phyloP scores from a whole-genome alignment of 1,284 basidiomycete species.

The Apiotrichum porosum region DNA sequence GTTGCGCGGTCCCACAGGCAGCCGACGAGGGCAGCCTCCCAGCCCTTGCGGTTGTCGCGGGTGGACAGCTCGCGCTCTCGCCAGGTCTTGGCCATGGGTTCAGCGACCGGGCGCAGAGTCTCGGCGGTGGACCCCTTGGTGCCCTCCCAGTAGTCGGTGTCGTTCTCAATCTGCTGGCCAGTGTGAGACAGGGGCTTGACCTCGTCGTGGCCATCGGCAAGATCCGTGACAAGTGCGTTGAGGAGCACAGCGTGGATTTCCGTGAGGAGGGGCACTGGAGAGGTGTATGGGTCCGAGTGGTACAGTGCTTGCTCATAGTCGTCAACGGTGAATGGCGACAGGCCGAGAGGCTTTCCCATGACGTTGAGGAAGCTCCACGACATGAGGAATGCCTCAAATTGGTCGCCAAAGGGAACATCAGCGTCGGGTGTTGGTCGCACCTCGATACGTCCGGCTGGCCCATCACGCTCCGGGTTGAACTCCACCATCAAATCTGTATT shows the following conservation, averaged over 20 bases:
- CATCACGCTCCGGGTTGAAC: conserved; percentile 64
- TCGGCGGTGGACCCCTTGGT: conserved; percentile 45
- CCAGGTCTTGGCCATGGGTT: conserved; percentile 30
- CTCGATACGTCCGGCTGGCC: conserved; percentile 41
- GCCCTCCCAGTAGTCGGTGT: conserved; percentile 45
- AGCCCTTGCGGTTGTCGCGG: conserved; percentile 45
- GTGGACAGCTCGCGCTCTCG: conserved; percentile 29
- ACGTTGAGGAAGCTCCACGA: conserved; percentile 89
- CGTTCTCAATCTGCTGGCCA: conserved; percentile 30
- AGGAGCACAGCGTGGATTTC: conserved; percentile 87
- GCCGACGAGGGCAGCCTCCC: conserved; percentile 81
- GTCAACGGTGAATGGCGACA: conserved; percentile 90
- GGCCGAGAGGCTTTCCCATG: conserved; percentile 82
- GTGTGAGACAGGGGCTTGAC: conserved; percentile 30
- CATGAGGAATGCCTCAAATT: conserved; percentile 81
- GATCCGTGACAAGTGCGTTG: conserved; percentile 73
- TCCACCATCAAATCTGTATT: conserved; percentile 78
- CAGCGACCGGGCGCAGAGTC: conserved; percentile 37
- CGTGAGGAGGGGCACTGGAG: conserved; percentile 66
- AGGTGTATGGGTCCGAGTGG: conserved; percentile 64
- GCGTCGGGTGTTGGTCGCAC: conserved; percentile 60
- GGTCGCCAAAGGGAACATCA: conserved; percentile 68
- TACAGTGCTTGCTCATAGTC: conserved; percentile 85
- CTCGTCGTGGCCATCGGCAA: conserved; percentile 44
- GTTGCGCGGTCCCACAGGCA: conserved; percentile 87